Evolutionary conservation across 495 filamentous ascomycete species (phyloP).

Genomic region (Podospora didyma): DNA sequence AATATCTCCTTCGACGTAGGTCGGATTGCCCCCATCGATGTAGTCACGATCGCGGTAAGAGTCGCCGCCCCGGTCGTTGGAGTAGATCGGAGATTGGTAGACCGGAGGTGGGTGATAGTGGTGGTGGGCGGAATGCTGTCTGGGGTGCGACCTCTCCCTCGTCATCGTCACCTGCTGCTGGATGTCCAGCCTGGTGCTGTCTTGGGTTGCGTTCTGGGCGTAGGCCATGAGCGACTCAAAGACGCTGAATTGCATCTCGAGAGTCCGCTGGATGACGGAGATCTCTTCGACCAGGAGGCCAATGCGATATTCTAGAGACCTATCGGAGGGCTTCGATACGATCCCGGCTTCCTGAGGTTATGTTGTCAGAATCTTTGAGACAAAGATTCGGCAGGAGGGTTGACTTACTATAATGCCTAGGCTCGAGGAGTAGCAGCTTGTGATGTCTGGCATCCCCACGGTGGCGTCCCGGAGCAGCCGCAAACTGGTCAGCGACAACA

Average conservation of each 20-base stretch:
- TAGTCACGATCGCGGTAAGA: not conserved
- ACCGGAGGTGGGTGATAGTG: too few relatives aligned
- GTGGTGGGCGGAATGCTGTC: too few relatives aligned
- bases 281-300: constrained; percentile 3
- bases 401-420: not conserved
- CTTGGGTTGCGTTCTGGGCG: too few relatives aligned
- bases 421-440: not conserved
- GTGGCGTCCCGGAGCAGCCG: not conserved
- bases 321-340: constrained; percentile 2
- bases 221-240: too few relatives aligned
- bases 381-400: too few relatives aligned
- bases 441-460: not conserved
- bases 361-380: not conserved
- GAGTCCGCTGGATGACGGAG: not conserved
- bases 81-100: too few relatives aligned
- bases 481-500: not conserved
- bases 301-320: constrained; percentile 2
- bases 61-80: too few relatives aligned
- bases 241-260: not conserved
- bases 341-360: not conserved
- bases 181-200: too few relatives aligned
- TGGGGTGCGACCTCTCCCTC: too few relatives aligned
- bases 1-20: not conserved
- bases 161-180: too few relatives aligned
- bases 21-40: not conserved